Conservation (phyloP, 805 yeast species). For the Candida incommunis region DNA sequence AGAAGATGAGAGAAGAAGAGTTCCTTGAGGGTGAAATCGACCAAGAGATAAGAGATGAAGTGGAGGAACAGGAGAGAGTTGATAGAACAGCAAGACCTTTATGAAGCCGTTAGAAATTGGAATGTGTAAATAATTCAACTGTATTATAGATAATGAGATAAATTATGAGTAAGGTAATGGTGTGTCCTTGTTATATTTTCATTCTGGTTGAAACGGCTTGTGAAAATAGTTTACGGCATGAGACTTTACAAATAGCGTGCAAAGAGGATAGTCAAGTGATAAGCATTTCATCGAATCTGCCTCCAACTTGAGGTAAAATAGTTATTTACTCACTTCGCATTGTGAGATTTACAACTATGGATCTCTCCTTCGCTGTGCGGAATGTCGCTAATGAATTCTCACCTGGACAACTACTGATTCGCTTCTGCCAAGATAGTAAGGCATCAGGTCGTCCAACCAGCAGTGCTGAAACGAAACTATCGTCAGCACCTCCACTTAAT, state of each 20-base stretch:
- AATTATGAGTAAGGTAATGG: too few relatives aligned
- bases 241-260: too few relatives aligned
- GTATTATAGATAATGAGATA: neutral
- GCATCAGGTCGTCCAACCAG: neutral
- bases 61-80: slow-evolving; percentile 16
- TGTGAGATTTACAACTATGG: too few relatives aligned
- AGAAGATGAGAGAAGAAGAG: slow-evolving; percentile 2
- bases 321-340: too few relatives aligned
- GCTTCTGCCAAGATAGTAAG: neutral
- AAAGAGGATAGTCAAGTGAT: too few relatives aligned
- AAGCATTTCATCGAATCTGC: too few relatives aligned
- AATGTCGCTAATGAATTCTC: neutral
- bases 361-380: too few relatives aligned
- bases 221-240: too few relatives aligned
- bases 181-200: too few relatives aligned
- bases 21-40: slow-evolving; percentile 9
- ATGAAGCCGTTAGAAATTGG: slow-evolving; percentile 11
- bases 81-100: slow-evolving; percentile 9
- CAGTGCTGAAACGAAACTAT: neutral
- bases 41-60: slow-evolving; percentile 17
- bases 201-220: too few relatives aligned
- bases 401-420: neutral
- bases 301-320: too few relatives aligned
- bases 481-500: neutral
- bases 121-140: slow-evolving; percentile 10